Percentiles rank a stretch among this genome's conserved stretches.
Evolutionary conservation across 2,329 filamentous ascomycete species (phyloP).

Genomic region (Fusarium pseudonygamai): DNA sequence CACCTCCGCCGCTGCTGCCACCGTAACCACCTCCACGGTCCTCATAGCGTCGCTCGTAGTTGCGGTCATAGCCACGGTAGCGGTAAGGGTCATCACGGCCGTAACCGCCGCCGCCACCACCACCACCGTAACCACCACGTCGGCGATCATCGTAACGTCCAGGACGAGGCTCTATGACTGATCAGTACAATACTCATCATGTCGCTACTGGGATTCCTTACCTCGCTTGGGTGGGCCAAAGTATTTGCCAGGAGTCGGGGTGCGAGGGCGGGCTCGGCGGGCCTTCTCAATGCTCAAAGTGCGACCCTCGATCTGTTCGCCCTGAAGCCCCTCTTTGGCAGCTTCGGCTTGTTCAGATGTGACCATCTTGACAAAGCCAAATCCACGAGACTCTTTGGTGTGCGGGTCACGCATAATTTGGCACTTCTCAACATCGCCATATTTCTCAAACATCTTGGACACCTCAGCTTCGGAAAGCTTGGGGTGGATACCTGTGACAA

Average conservation of each 20-base stretch:
- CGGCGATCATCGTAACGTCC: constrained; percentile 69
- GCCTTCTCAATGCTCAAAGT: constrained; percentile 99
- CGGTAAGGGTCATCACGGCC: constrained; percentile 68
- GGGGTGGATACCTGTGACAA: constrained; percentile 97
- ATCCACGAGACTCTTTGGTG: constrained; percentile 97
- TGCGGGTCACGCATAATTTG: constrained; percentile 99
- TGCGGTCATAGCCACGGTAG: constrained; percentile 58
- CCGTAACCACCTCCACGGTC: constrained; percentile 56
- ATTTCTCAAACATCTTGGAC: constrained; percentile 96
- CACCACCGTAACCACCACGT: constrained; percentile 64
- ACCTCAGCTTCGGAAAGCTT: constrained; percentile 90
- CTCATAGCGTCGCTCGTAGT: constrained; percentile 58
- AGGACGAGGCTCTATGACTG: constrained; percentile 49
- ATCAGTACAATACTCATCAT: constrained; percentile 14
- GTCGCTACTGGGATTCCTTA: constrained; percentile 57
- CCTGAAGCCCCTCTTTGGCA: constrained; percentile 94
- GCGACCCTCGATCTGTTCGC: constrained; percentile 93
- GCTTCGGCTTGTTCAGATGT: constrained; percentile 95
- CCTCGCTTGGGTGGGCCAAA: constrained; percentile 98
- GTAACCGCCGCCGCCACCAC: constrained; percentile 54
- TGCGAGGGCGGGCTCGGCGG: constrained; percentile 91
- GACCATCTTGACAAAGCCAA: constrained; percentile 99
- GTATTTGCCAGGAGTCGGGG: constrained; percentile 98
- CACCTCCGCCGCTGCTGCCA: constrained; percentile 48
- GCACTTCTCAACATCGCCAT: constrained; percentile 98